phyloP scores from a whole-genome alignment of 345 rosid genomes.

The Brassica rapa region DNA sequence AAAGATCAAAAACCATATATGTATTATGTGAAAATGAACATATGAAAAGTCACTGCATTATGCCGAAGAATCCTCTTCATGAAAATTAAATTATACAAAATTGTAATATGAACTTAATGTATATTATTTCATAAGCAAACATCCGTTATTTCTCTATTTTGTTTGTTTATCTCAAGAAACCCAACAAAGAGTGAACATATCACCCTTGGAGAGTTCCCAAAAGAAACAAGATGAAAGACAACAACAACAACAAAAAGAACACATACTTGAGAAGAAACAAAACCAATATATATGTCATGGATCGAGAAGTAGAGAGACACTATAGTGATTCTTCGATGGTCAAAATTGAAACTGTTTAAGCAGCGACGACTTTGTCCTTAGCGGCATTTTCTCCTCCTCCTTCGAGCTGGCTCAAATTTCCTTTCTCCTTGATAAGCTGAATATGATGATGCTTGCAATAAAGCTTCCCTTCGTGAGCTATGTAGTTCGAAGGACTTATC shows the following conservation, averaged over 20 bases:
- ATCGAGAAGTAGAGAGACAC: not conserved
- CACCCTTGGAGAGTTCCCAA: constrained; percentile 1
- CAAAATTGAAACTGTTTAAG: constrained; percentile 11
- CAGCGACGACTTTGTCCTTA: constrained; percentile 44
- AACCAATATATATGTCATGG: constrained; percentile 11
- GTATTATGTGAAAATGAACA: not conserved
- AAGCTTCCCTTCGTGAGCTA: constrained; percentile 93
- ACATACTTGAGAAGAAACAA: constrained; percentile 26
- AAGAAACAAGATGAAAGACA: not conserved
- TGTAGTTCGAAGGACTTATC: constrained; percentile 91
- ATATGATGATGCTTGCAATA: constrained; percentile 97
- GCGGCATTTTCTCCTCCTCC: constrained; percentile 50
- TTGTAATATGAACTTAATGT: not conserved
- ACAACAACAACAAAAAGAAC: not conserved
- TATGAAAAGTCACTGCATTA: not conserved
- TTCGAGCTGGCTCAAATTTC: constrained; percentile 94
- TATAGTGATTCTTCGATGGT: constrained; percentile 14
- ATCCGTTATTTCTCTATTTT: constrained; percentile 24
- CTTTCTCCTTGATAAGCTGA: constrained; percentile 93
- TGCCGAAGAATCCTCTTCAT: not conserved
- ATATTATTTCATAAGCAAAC: constrained; percentile 8
- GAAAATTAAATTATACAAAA: not conserved
- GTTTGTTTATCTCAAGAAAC: constrained; percentile 31
- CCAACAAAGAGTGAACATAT: constrained; percentile 30
- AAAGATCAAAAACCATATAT: not conserved